Evolutionary conservation across 2,329 filamentous ascomycete species (phyloP), one percentile per base, ranked within the genome.

Genomic region (Neonectria neomacrospora): DNA sequence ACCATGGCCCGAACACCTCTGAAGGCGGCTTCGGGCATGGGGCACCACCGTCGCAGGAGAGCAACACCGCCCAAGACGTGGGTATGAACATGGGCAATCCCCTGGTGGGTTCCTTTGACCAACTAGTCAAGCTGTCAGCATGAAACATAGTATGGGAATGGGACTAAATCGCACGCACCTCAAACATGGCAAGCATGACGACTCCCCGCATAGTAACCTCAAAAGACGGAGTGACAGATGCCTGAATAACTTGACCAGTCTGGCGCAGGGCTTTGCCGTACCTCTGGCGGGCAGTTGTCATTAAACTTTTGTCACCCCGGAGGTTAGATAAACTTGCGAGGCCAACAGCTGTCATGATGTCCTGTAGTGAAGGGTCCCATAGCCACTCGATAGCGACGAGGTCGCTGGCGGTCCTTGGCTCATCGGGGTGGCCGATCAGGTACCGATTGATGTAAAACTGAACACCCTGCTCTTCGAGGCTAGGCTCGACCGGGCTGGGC

Each of bases 1-100:
- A 88, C 68, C 56, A 88, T 81, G 5, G 83, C 81, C 34, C 83
- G 80, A 64, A 86, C 79, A 5, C 85, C 83, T 51, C 81, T 79
- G 22, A 80, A 75, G 0, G 79, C 76, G 0, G 75, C 70, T 9
- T 76, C 67, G 2, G 76, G 73, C 37, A 80, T 71, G 2, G 82
- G 82, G 5, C 82, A 70, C 60, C 80, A 80, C 47, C 76, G 80
- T 60, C 82, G 82, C 18, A 89, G 77, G n/a, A 90, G 75, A 11
- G 88, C 86, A 47, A 85, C 81, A 2, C 86, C 87, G 1, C 88
- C 88, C 68, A 84, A 80, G 48, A 89, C 82, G 72, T 90, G 88
- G 6, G 83, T 83, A 55, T 82, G 83, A 65, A 87, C 88, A 20
- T 82, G 81, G 16, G 81, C 77, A 20, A 85, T 80, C 23, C 82